These are phyloP conservation scores for Fusarium acutatum DNA, from an alignment of 2,329 filamentous ascomycete species.

Conservation along the genomic window DNA sequence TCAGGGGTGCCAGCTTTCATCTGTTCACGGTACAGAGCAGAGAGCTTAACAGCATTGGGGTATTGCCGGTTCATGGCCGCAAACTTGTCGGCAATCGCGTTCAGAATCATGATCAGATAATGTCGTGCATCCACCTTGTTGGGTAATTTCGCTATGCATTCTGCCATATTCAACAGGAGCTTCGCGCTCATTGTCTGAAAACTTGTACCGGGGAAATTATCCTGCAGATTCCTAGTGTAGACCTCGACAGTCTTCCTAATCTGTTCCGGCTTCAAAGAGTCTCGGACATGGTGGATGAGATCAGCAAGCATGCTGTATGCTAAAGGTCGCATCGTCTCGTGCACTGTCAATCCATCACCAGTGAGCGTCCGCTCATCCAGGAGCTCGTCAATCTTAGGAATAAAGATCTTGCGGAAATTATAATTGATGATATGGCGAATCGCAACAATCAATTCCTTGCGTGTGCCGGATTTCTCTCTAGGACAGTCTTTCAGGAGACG, in stretches of 20 bases:
- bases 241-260: slow-evolving; percentile 96
- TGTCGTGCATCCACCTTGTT: slow-evolving; percentile 95
- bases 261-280: slow-evolving; percentile 86
- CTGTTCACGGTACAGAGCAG: slow-evolving; percentile 77
- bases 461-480: slow-evolving; percentile 88
- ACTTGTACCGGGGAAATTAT: slow-evolving; percentile 95
- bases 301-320: slow-evolving; percentile 99
- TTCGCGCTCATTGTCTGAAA: slow-evolving; percentile 99
- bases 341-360: slow-evolving; percentile 94
- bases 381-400: slow-evolving; percentile 93
- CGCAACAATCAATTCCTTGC: slow-evolving; percentile 94
- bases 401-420: slow-evolving; percentile 94
- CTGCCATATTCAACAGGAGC: slow-evolving; percentile 95
- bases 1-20: slow-evolving; percentile 71
- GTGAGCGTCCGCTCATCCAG: slow-evolving; percentile 94
- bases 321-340: slow-evolving; percentile 93
- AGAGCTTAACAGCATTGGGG: slow-evolving; percentile 92
- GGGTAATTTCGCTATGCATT: slow-evolving; percentile 92
- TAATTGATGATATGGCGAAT: slow-evolving; percentile 99
- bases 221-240: slow-evolving; percentile 94
- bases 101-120: slow-evolving; percentile 95
- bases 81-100: slow-evolving; percentile 98
- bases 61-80: slow-evolving; percentile 98
- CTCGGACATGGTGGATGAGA: slow-evolving; percentile 94
- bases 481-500: slow-evolving; percentile 93